Conservation (phyloP, 768 basidiomycete genomes). For the Rubroboletus pulcherrimus region DNA sequence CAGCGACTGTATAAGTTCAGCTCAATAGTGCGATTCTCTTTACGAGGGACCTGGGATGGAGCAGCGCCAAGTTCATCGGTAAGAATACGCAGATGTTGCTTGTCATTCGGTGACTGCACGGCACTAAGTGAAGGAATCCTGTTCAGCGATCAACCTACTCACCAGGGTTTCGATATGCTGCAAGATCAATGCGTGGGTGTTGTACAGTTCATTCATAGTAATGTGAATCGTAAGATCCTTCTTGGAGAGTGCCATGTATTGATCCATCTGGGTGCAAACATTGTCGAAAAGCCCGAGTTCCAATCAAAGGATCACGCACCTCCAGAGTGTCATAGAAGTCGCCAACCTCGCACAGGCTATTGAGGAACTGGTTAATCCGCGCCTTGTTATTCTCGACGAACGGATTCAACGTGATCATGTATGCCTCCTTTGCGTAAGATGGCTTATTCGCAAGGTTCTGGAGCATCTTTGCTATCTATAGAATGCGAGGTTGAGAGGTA, state of each 20-base stretch:
- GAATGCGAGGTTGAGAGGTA: conserved; percentile 3
- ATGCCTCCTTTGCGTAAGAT: conserved; percentile 94
- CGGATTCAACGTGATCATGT: conserved; percentile 98
- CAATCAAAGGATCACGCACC: conserved; percentile 42
- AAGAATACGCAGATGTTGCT: conserved; percentile 93
- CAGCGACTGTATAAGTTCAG: conserved; percentile 92
- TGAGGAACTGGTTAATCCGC: conserved; percentile 95
- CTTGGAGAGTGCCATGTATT: conserved; percentile 99
- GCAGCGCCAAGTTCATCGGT: conserved; percentile 95
- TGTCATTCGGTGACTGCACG: conserved; percentile 89
- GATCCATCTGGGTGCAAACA: conserved; percentile 77
- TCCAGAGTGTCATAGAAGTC: conserved; percentile 99
- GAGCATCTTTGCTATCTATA: conserved; percentile 97
- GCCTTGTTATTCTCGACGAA: conserved; percentile 99
- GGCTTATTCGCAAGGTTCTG: conserved; percentile 99
- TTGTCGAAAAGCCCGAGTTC: not conserved
- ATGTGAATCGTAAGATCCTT: conserved; percentile 98
- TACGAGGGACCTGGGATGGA: conserved; percentile 93
- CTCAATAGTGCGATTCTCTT: conserved; percentile 95
- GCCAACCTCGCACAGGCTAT: conserved; percentile 95
- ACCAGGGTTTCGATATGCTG: conserved; percentile 96
- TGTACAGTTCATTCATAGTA: conserved; percentile 97
- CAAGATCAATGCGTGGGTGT: conserved; percentile 91
- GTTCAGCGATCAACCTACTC: conserved; percentile 28
- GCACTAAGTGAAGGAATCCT: not conserved